These are phyloP conservation scores for Pouteria glomerata DNA, from an alignment of 148 eudicot species.

Conservation along the genomic window DNA sequence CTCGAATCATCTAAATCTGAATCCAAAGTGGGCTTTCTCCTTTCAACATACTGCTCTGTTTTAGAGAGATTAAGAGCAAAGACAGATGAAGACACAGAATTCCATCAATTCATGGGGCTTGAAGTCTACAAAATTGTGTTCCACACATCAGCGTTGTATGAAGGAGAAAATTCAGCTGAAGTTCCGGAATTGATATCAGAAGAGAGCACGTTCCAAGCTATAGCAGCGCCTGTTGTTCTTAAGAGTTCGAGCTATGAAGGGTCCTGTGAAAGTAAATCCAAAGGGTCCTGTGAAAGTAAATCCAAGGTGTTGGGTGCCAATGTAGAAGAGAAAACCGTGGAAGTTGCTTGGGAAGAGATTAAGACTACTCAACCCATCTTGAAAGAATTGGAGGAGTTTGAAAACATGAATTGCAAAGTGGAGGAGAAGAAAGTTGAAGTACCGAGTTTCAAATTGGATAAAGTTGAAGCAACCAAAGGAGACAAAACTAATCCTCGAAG, in stretches of 20 bases:
- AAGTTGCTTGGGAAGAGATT: constrained; percentile 19
- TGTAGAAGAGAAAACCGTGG: constrained; percentile 23
- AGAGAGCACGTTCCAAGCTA: constrained; percentile 3
- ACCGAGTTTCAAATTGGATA: constrained; percentile 16
- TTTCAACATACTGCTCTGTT: constrained; percentile 18
- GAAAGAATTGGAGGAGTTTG: constrained; percentile 30
- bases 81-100: constrained; percentile 19
- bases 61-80: constrained; percentile 21
- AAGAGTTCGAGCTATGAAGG: not conserved
- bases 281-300: too few relatives aligned
- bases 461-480: constrained; percentile 13
- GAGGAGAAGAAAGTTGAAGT: constrained; percentile 30
- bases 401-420: constrained; percentile 23
- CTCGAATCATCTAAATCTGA: not conserved
- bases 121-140: constrained; percentile 61
- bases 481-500: constrained; percentile 19
- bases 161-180: constrained; percentile 20
- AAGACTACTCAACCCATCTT: constrained; percentile 25
- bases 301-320: not conserved
- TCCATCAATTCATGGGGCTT: constrained; percentile 37
- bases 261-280: too few relatives aligned
- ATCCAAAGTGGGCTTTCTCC: too few relatives aligned
- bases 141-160: constrained; percentile 34
- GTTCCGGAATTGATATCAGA: constrained; percentile 6
- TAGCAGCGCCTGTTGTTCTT: not conserved